phyloP scores from a whole-genome alignment of 108 stramenopile species.

The Mayamaea pseudoterrestris region DNA sequence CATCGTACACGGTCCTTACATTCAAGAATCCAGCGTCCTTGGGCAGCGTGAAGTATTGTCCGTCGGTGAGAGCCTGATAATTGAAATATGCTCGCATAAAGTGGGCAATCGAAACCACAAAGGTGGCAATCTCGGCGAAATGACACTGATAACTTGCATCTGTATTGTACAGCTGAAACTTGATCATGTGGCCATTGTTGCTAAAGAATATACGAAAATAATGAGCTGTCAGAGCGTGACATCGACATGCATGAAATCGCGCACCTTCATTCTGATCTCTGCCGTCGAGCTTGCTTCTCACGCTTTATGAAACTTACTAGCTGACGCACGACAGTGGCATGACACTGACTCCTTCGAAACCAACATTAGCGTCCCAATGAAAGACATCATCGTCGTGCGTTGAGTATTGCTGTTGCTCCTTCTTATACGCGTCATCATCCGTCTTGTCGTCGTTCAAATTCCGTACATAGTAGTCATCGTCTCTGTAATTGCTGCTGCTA shows the following conservation, averaged over 20 bases:
- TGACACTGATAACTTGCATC: conserved; percentile 58
- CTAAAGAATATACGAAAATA: conserved; percentile 19
- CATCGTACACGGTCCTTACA: conserved; percentile 15
- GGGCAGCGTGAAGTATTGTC: conserved; percentile 60
- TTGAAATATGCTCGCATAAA: conserved; percentile 87
- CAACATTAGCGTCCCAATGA: conserved; percentile 22
- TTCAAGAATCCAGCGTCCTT: conserved; percentile 71
- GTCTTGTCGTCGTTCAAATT: no score
- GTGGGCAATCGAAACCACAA: conserved; percentile 80
- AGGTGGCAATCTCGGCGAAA: conserved; percentile 63
- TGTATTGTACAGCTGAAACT: conserved; percentile 72
- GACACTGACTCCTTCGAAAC: conserved; percentile 62
- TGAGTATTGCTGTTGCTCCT: no score
- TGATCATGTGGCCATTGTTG: conserved; percentile 85
- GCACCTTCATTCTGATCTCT: neutral
- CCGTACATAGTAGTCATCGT: no score
- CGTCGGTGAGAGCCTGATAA: conserved; percentile 56
- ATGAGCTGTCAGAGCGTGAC: neutral
- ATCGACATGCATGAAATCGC: neutral
- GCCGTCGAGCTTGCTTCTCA: neutral
- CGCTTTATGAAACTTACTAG: conserved; percentile 53
- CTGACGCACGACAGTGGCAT: conserved; percentile 79
- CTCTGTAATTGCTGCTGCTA: no score
- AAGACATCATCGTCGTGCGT: conserved; percentile 42
- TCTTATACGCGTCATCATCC: no score